phyloP scores from a whole-genome alignment of 208 protist species.

The Giardia muris region DNA sequence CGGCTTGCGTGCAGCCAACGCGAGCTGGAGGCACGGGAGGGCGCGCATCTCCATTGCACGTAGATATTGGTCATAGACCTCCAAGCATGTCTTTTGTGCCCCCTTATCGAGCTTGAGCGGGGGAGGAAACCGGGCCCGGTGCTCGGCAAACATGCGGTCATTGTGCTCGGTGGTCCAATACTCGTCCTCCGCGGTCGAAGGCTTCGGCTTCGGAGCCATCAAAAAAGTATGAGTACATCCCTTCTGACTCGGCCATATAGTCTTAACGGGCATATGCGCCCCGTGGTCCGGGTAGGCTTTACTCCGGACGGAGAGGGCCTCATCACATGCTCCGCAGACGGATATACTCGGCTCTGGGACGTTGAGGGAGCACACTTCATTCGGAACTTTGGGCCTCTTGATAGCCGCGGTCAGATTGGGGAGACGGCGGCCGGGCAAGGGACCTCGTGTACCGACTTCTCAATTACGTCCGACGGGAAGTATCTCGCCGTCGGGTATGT shows the following conservation, averaged over 20 bases:
- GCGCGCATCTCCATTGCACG: background rate
- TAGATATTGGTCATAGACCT: background rate
- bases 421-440: background rate
- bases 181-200: background rate
- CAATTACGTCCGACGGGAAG: background rate
- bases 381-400: background rate
- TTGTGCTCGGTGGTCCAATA: background rate
- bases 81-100: background rate
- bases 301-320: background rate
- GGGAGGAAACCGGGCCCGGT: background rate
- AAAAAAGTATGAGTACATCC: background rate
- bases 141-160: background rate
- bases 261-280: background rate
- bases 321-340: background rate
- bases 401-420: background rate
- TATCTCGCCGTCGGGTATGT: background rate
- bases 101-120: background rate
- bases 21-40: background rate
- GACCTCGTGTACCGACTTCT: background rate
- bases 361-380: background rate
- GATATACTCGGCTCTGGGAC: background rate
- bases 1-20: background rate
- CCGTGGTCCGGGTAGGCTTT: background rate
- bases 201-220: background rate
- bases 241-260: background rate